A percentile compares a stretch with the other conserved stretches of the same genome.
Conservation (phyloP, 2,329 filamentous ascomycete species). For the Colletotrichum siamense region DNA sequence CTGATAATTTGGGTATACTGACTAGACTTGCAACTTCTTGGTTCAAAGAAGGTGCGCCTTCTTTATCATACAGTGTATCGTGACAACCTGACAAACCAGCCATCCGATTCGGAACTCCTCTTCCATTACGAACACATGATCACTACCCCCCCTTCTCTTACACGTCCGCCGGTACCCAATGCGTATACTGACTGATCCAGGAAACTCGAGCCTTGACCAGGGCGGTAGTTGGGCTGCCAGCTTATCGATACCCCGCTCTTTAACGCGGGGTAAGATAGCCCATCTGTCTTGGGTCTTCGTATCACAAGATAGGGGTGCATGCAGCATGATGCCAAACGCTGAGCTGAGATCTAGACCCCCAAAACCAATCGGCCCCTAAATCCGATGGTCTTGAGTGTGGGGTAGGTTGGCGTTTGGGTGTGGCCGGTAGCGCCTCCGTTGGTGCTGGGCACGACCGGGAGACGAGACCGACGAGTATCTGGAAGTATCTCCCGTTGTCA, state of each 20-base stretch:
- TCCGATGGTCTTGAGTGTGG: constrained; percentile 1
- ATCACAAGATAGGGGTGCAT: constrained; percentile 11
- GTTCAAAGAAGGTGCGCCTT: neutral
- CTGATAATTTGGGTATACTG: neutral
- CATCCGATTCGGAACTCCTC: neutral
- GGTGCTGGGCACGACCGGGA: neutral
- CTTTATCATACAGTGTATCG: neutral
- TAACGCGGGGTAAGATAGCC: constrained; percentile 6
- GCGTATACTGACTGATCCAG: neutral
- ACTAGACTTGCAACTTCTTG: neutral
- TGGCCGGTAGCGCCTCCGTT: constrained; percentile 9
- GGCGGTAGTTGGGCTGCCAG: neutral
- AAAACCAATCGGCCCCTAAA: neutral
- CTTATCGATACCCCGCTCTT: constrained; percentile 17
- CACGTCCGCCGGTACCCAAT: neutral
- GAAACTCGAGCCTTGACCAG: constrained; percentile 1
- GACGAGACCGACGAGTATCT: neutral
- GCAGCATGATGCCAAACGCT: neutral
- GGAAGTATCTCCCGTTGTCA: neutral
- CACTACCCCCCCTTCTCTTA: neutral
- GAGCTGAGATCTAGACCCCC: neutral
- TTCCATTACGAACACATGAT: neutral
- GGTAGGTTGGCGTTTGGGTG: neutral
- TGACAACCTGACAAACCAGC: neutral
- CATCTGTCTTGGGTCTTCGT: neutral